Conservation (phyloP, 352 stramenopile genomes). For the Phytophthora uliginosa region DNA sequence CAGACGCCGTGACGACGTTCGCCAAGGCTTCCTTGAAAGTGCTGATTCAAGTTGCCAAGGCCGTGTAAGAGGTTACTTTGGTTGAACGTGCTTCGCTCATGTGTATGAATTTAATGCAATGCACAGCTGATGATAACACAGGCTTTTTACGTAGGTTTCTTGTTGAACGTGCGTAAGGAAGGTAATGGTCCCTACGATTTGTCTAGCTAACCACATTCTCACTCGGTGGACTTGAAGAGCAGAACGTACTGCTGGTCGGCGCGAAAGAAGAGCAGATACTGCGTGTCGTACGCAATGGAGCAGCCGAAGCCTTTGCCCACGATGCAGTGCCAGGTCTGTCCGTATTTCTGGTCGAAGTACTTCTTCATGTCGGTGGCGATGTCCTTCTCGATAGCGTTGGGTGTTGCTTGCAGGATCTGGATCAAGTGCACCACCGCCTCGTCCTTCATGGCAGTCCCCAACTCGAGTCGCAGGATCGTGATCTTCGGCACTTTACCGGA, state of each 20-base stretch:
- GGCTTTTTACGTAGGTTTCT: background rate
- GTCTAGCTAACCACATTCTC: conserved; percentile 18
- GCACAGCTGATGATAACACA: conserved; percentile 19
- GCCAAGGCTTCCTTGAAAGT: conserved; percentile 70
- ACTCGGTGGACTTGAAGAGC: conserved; percentile 88
- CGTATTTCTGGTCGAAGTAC: conserved; percentile 98
- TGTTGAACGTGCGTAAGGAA: conserved; percentile 14
- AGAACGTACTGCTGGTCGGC: conserved; percentile 87
- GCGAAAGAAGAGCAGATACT: conserved; percentile 91
- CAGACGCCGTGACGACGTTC: conserved; percentile 57
- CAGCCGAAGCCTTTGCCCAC: conserved; percentile 91
- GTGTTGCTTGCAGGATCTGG: conserved; percentile 49
- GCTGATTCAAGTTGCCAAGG: conserved; percentile 59
- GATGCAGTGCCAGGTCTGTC: conserved; percentile 96
- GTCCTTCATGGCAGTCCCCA: conserved; percentile 78
- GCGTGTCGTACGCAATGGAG: conserved; percentile 93
- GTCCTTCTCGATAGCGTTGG: conserved; percentile 90
- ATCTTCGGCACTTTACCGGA: conserved; percentile 63
- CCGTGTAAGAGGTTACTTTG: conserved; percentile 40
- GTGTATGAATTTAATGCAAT: conserved; percentile 25
- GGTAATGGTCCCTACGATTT: conserved; percentile 12
- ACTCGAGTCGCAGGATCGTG: conserved; percentile 69
- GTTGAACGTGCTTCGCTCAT: conserved; percentile 35
- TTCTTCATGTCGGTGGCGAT: conserved; percentile 99
- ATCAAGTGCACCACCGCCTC: conserved; percentile 66